Evolutionary conservation across 2,329 filamentous ascomycete genomes (phyloP), one percentile per base, ranked within the genome.

Genomic region (Talaromyces amestolkiae): DNA sequence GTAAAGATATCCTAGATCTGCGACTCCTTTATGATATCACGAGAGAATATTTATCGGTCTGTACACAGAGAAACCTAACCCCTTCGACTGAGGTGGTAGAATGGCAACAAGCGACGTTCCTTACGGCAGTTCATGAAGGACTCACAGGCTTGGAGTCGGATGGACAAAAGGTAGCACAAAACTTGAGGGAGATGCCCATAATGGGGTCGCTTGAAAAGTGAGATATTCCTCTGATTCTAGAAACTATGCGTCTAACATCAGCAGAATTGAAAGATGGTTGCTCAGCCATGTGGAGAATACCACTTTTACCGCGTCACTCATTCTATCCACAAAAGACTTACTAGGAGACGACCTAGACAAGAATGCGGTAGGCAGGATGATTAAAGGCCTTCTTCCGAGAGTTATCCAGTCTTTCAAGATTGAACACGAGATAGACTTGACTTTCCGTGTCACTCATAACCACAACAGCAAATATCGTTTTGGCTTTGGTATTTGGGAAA

Each of bases 231-330:
- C 24, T 41, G 9, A 43, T 9, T 6, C n/a, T n/a, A 13, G 9
- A 22, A 31, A 60, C 3, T 35, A 53, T 6, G 11, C 8, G 10
- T 9, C 47, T 64, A 41, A 64, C 35, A 33, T 11, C 13, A 43
- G 15, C 35, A 64, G 63, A 22, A 53, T 60, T 27, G 22, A 37
- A 9, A 5, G 6, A 11, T 54, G 24, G 7, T 51, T 64, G 22
- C 41, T 33, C 24, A 41, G 10, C 17, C 43, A 43, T 27, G 24
- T 51, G 31, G 17, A 64, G 17, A 54, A 64, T 54, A 64, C 61
- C 19, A 33, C 53, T 58, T 64, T 58, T 47, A n/a, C 45, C 17
- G 19, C 37, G 13, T 60, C 54, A 19, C 41, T 64, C 35, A 22
- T 64, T 51, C 11, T 17, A 33, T 49, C 51, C 22, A 27, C 51